A percentile compares a stretch with the other conserved stretches of the same genome.
These are phyloP conservation scores for Neocallimastix lanati DNA, from an alignment of 192 early-diverging fungal species.

Conservation along the genomic window DNA sequence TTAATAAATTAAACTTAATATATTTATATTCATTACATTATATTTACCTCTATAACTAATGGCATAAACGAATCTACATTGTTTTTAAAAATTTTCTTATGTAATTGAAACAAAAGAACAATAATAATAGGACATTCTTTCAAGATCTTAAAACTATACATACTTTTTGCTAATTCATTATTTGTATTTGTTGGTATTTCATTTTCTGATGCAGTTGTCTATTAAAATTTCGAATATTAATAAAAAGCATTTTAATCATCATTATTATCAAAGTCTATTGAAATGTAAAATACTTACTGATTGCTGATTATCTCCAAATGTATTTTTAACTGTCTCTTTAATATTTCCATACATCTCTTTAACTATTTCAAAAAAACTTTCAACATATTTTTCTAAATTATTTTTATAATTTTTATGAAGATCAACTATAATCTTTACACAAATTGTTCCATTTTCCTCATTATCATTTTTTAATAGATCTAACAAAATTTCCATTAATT, in stretches of 20 bases:
- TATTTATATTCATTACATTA: no score
- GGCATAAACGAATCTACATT: conserved; percentile 78
- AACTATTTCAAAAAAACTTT: conserved; percentile 79
- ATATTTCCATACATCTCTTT: conserved; percentile 87
- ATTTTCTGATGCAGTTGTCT: conserved; percentile 26
- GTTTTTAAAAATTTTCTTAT: conserved; percentile 55
- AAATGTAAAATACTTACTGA: neutral
- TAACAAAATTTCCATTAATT: conserved; percentile 53
- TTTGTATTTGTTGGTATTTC: conserved; percentile 16
- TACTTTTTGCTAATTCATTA: conserved; percentile 50
- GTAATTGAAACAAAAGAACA: conserved; percentile 80
- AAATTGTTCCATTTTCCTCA: conserved; percentile 90
- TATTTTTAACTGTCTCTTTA: conserved; percentile 59
- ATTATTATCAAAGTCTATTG: no score
- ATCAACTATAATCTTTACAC: conserved; percentile 88
- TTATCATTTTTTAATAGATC: conserved; percentile 71
- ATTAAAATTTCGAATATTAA: neutral
- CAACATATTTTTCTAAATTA: conserved; percentile 65
- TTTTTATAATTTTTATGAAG: conserved; percentile 74
- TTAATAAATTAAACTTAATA: neutral
- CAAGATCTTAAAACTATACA: conserved; percentile 89
- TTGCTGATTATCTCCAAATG: conserved; percentile 38
- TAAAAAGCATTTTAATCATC: no score
- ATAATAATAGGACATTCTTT: conserved; percentile 98
- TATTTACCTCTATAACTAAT: conserved; percentile 61